Evolutionary conservation across 2,329 filamentous ascomycete species (phyloP), one percentile per base, ranked within the genome.

Genomic region (Beauveria australis): DNA sequence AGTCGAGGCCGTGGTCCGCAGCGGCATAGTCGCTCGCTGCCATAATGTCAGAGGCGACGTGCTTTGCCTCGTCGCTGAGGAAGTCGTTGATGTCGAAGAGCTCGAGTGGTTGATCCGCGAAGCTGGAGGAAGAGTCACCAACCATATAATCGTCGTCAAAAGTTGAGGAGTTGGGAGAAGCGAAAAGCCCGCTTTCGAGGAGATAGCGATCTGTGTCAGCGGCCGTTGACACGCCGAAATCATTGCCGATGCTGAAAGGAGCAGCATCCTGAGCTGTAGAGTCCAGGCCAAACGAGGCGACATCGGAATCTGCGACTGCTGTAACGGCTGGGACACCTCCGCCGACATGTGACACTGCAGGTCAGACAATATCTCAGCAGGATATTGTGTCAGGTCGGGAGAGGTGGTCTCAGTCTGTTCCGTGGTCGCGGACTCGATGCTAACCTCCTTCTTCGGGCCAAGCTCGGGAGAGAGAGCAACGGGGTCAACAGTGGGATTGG

Each of bases 351-450:
- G 94, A 97, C 94, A 99, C 94, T 89, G 94, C 94, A 96, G 94
- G 94, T 96, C 94, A 18, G 60, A 97, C 94, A 97, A 97, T 93
- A 97, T 88, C 92, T 84, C 94, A 83, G 94, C 94, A 97, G 94
- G 92, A 96, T 95, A 92, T 97, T 97, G 94, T 97, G 92, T 94
- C 94, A 85, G 79, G 84, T 95, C 91, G 86, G 89, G 83, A 78
- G 88, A 83, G 79, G 76, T 70, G 67, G 70, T 68, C 64, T 65
- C 51, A 56, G 66, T 68, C 63, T 64, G 63, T 67, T 73, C 67
- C 52, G 53, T 64, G 8, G 44, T 18, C 12, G 37, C 47, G 49
- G 33, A 37, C 46, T 66, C 62, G 54, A 22, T 53, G 47, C 56
- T 22, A 9, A 48, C n/a, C 66, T 85, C 81, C 63, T 77, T 70